A percentile compares a stretch with the other conserved stretches of the same genome.
These are phyloP conservation scores for Trypanosoma conorhini DNA, from an alignment of 208 protist species.

Conservation along the genomic window DNA sequence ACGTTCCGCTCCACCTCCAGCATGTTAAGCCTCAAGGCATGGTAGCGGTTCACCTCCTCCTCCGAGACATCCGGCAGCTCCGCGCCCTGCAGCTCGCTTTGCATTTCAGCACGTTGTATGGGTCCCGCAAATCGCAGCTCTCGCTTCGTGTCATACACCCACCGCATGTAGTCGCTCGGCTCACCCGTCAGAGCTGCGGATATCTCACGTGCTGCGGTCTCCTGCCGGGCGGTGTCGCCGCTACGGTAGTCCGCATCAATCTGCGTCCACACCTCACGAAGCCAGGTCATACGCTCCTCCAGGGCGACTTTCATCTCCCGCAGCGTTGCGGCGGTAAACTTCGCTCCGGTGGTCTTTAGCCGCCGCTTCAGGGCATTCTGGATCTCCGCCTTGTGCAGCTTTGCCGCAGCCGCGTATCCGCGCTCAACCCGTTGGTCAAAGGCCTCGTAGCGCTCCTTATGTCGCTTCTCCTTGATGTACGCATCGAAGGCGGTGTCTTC, in stretches of 20 bases:
- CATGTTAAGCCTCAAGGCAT: slow-evolving; percentile 70
- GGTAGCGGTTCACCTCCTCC: slow-evolving; percentile 81
- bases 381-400: slow-evolving; percentile 75
- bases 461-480: slow-evolving; percentile 72
- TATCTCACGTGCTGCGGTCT: slow-evolving; percentile 72
- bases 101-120: slow-evolving; percentile 42
- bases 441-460: slow-evolving; percentile 64
- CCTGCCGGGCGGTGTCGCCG: slow-evolving; percentile 55
- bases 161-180: slow-evolving; percentile 85
- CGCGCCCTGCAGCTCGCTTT: slow-evolving; percentile 44
- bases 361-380: slow-evolving; percentile 82
- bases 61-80: slow-evolving; percentile 76
- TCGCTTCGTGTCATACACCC: slow-evolving; percentile 79
- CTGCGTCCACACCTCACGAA: slow-evolving; percentile 88
- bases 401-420: slow-evolving; percentile 55
- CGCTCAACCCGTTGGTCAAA: slow-evolving; percentile 90
- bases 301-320: slow-evolving; percentile 61
- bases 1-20: slow-evolving; percentile 71
- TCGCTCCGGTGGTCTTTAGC: slow-evolving; percentile 44
- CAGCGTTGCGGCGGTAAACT: slow-evolving; percentile 68
- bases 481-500: slow-evolving; percentile 69
- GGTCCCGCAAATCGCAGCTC: slow-evolving; percentile 64
- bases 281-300: slow-evolving; percentile 71
- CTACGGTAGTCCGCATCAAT: slow-evolving; percentile 89
- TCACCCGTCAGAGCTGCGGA: slow-evolving; percentile 69